Evolutionary conservation across 2,329 filamentous ascomycete species (phyloP).

Genomic region (Sporothrix pallida): DNA sequence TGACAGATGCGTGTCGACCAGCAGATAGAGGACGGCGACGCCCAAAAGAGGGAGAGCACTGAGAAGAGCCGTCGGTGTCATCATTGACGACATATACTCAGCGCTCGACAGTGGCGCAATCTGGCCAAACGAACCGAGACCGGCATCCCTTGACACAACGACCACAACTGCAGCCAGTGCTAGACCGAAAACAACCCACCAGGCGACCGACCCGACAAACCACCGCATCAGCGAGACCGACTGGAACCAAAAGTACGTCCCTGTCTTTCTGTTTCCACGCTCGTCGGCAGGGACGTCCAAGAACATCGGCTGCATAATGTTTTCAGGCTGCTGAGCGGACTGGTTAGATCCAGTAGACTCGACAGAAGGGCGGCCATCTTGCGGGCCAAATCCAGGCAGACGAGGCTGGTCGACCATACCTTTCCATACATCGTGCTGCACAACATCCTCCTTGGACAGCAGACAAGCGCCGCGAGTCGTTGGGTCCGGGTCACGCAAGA

Average conservation of each 20-base stretch:
- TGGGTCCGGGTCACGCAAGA: constrained; percentile 53
- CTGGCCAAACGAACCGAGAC: constrained; percentile 49
- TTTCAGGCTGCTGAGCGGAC: constrained; percentile 19
- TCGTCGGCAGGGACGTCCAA: constrained; percentile 36
- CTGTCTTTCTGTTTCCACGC: constrained; percentile 37
- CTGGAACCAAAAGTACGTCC: constrained; percentile 53
- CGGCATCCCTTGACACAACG: constrained; percentile 41
- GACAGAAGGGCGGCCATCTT: not conserved
- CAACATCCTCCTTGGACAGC: constrained; percentile 55
- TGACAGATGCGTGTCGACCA: constrained; percentile 55
- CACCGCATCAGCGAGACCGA: constrained; percentile 53
- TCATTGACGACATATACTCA: constrained; percentile 42
- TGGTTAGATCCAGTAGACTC: not conserved
- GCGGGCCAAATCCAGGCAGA: constrained; percentile 36
- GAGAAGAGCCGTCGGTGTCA: constrained; percentile 47
- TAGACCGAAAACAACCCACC: constrained; percentile 48
- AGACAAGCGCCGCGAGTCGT: constrained; percentile 52
- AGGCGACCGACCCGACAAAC: constrained; percentile 49
- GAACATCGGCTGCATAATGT: constrained; percentile 32
- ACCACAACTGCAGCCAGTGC: constrained; percentile 50
- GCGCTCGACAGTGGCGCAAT: constrained; percentile 44
- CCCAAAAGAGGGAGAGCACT: constrained; percentile 56
- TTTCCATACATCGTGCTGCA: constrained; percentile 53
- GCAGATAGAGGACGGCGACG: constrained; percentile 55
- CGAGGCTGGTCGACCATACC: constrained; percentile 52